phyloP scores from a whole-genome alignment of 306 rosid species.

The Abrus precatorius region DNA sequence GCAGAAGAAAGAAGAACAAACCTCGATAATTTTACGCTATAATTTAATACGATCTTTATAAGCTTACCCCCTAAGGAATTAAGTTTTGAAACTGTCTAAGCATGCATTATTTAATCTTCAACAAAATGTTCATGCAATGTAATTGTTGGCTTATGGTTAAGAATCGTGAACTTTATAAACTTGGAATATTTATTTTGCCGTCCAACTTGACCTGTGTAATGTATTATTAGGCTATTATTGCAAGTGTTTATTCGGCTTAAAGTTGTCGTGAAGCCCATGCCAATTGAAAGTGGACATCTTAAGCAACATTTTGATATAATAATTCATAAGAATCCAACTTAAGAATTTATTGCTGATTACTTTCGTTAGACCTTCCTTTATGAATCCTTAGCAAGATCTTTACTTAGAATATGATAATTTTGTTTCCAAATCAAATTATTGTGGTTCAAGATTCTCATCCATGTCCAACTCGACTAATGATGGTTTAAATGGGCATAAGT shows the following conservation, averaged over 20 bases:
- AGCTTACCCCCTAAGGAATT: not conserved
- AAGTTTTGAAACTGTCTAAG: not conserved
- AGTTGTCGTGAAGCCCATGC: conserved; percentile 25
- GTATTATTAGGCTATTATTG: not conserved
- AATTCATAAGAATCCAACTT: not conserved
- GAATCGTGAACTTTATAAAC: not conserved
- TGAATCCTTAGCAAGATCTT: not conserved
- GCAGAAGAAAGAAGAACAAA: no score
- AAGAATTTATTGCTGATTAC: not conserved
- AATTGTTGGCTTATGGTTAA: not conserved
- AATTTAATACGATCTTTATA: no score
- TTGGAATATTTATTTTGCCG: not conserved
- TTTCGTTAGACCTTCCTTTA: not conserved
- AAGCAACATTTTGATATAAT: conserved; percentile 12
- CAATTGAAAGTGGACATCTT: conserved; percentile 13
- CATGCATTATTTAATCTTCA: not conserved
- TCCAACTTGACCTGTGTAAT: conserved; percentile 26
- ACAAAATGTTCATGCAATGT: not conserved
- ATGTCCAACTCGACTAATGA: not conserved
- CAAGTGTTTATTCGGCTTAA: not conserved
- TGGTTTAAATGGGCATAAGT: not conserved
- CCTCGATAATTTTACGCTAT: no score
- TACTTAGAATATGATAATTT: not conserved
- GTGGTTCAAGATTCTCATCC: conserved; percentile 14
- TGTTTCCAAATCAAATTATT: conserved; percentile 2